Evolutionary conservation across 176 grass and related monocot species (phyloP), one percentile per base, ranked within the genome.

Genomic region (Oryza australiensis): DNA sequence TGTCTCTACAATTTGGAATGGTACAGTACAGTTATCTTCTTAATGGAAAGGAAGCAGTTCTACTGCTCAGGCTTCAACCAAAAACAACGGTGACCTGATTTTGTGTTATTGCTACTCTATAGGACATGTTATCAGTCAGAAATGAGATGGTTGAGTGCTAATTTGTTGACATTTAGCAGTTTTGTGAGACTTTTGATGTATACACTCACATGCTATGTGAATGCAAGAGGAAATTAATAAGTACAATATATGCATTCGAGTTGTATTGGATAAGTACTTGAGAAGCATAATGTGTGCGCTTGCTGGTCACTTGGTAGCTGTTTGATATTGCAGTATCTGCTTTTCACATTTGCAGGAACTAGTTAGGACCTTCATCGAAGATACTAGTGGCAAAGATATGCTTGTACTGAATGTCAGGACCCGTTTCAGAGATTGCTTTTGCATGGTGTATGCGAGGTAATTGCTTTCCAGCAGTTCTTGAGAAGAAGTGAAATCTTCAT

Each of bases 371-470:
- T 98, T 93, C 75, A 85, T 90, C 30, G 77, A 68, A 62, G 84
- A 79, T 64, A 22, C 15, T 28, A 49, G 60, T 64, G 86, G 88
- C 81, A 84, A 78, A 29, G 80, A 85, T 80, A 66, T 71, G 38
- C 92, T 98, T 51, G 78, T 93, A 68, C 81, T 98, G 60, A 84
- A 94, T 88, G 88, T 93, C 45, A 98, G 72, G 89, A 94, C 59
- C 77, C 88, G 48, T 94, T 98, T 88, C 92, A 91, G 88, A 94
- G 90, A 45, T 70, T 94, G 62, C 84, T 98, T 77, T 80, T 95
- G 20, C 93, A 94, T 16, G 92, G 95, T 70, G 95, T 95, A 62
- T 98, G 95, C 18, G 88, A 98, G 95, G 95, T 98, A 84, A 80
- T 80, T 57, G 7, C 53, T 80, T 0, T 41, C 35, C 67, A 28